Base-by-base conservation (phyloP, 2,329 filamentous ascomycete genomes). In the Talaromyces marneffei region DNA sequence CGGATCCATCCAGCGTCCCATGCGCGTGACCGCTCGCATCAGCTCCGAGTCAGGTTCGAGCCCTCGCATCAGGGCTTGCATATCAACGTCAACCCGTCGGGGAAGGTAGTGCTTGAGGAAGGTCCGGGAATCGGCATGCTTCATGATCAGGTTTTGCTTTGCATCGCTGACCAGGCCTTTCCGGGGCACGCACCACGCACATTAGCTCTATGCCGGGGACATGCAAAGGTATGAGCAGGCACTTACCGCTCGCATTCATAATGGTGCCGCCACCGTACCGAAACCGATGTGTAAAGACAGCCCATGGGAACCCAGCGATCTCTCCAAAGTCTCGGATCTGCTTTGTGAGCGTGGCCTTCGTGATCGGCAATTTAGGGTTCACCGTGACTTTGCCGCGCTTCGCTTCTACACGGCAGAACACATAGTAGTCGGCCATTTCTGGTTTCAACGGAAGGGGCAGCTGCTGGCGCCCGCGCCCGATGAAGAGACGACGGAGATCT, bases 111-210 rank as follows among this genome's bases (percentile, higher is more conserved):
- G 53, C 20, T 66, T 63, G 4, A 69, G 50, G 57, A 69, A 68
- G 3, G 64, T 68, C 6, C 48, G 44, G 31, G 33, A 63, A 31
- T 65, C 40, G 10, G 57, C 20, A 42, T 72, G 62, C 25, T 68
- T 64, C 59, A 74, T 72, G 23, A 74, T 74, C 18, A 72, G 53
- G 55, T 74, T 74, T 56, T 69, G 62, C 59, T 71, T 65, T 8
- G 67, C 65, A 62, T 73, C 65, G 59, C 70, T 73, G 33, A 73
- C 64, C 10, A 20, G 14, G 39, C 25, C 46, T 58, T 3, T 57
- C 25, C 18, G n/a, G 31, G 33, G 31, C 6, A 48, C 25, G 12
- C 16, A 57, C 20, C 33, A 23, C 27, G 27, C 10, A 52, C 20
- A 48, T 39, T 35, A 48, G 33, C 20, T 6, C 42, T 29, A 29